Percentiles rank a stretch among this genome's conserved stretches.
Conservation (phyloP, 371 early-diverging fungal species). For the Batkoa obscura region DNA sequence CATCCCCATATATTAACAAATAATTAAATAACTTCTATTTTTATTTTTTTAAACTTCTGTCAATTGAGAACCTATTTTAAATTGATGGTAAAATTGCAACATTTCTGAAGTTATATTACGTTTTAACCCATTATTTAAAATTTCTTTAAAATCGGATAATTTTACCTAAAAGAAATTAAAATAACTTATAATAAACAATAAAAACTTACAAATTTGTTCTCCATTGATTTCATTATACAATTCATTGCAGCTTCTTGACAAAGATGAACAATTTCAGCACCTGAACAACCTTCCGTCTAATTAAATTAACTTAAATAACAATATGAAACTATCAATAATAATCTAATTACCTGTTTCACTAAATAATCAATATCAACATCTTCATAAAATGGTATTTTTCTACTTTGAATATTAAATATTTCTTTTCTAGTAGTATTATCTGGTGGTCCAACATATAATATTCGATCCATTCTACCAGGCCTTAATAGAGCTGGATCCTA, state of each 20-base stretch:
- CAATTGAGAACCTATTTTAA: too few species aligned
- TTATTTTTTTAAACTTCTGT: too few species aligned
- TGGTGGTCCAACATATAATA: slow-evolving; percentile 85
- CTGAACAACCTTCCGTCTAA: slow-evolving; percentile 78
- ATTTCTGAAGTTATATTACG: too few species aligned
- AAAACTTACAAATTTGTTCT: too few species aligned
- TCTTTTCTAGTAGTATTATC: slow-evolving; percentile 53
- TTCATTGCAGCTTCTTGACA: slow-evolving; percentile 77
- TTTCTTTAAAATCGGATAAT: too few species aligned
- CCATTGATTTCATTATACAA: too few species aligned
- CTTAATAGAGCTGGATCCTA: slow-evolving; percentile 83
- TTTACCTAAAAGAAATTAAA: too few species aligned
- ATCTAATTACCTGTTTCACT: slow-evolving; percentile 23
- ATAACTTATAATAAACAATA: too few species aligned
- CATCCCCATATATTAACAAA: too few species aligned
- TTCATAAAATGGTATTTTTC: slow-evolving; percentile 33
- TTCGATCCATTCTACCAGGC: slow-evolving; percentile 92
- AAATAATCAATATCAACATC: slow-evolving; percentile 42
- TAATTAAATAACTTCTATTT: too few species aligned
- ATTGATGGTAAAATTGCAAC: too few species aligned
- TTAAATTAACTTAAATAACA: slow-evolving; percentile 1
- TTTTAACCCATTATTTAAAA: too few species aligned
- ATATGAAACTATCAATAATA: not conserved
- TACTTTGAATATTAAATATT: slow-evolving; percentile 58
- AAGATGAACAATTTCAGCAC: slow-evolving; percentile 84